phyloP scores from a whole-genome alignment of 1,284 basidiomycete species.

The Pholiota adiposa region DNA sequence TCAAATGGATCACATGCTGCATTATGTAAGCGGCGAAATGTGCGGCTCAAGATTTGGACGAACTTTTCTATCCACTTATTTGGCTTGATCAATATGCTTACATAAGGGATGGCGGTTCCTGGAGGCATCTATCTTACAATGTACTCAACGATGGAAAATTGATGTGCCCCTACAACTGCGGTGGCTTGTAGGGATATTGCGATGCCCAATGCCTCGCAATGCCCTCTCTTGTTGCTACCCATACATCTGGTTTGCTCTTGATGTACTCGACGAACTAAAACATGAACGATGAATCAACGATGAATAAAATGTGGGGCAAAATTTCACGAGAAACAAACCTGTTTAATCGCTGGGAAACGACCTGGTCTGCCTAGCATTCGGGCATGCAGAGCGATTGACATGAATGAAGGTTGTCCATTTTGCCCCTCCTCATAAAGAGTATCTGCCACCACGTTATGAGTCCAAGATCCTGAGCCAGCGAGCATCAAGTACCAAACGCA shows the following conservation, averaged over 20 bases:
- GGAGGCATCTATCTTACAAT: too few species aligned
- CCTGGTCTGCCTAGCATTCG: slow-evolving; percentile 19
- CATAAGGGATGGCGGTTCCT: too few species aligned
- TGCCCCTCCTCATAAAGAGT: slow-evolving; percentile 17
- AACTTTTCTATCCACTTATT: too few species aligned
- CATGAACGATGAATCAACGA: not conserved
- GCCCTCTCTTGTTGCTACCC: slow-evolving; percentile 21
- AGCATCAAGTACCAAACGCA: slow-evolving; percentile 15
- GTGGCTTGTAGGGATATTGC: slow-evolving; percentile 17
- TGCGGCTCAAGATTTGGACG: too few species aligned
- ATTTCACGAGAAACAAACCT: slow-evolving; percentile 1
- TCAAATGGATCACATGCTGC: too few species aligned
- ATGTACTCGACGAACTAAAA: slow-evolving; percentile 18
- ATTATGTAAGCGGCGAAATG: too few species aligned
- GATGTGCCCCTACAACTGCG: not conserved
- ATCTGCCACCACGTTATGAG: slow-evolving; percentile 5
- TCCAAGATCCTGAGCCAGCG: too few species aligned
- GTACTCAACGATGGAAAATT: too few species aligned
- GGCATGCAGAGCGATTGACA: slow-evolving; percentile 17
- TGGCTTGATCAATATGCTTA: too few species aligned
- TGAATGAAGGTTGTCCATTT: slow-evolving; percentile 13
- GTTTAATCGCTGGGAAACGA: slow-evolving; percentile 17
- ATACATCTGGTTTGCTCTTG: slow-evolving; percentile 13
- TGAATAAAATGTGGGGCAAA: not conserved
- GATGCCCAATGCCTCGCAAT: slow-evolving; percentile 20